phyloP scores from a whole-genome alignment of 1,284 basidiomycete species.

The Peniophora sp. region DNA sequence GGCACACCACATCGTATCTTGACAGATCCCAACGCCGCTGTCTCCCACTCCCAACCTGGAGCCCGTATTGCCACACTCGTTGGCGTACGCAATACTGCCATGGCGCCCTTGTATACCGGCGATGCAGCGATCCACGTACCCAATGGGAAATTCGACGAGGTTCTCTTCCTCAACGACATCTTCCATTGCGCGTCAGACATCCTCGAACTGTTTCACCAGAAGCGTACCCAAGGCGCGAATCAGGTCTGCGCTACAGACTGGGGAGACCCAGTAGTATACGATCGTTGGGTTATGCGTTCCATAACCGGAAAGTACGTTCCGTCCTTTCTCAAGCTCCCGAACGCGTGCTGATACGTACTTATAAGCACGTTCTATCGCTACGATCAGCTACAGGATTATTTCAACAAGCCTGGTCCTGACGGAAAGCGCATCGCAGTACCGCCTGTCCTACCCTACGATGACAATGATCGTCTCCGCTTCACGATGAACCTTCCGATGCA shows the following conservation, averaged over 20 bases:
- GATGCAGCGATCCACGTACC: not conserved
- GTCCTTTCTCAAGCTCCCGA: not conserved
- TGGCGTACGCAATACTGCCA: slow-evolving; percentile 27
- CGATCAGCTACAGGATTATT: slow-evolving; percentile 5
- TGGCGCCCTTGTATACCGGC: slow-evolving; percentile 25
- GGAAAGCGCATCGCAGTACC: slow-evolving; percentile 1
- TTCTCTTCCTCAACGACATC: slow-evolving; percentile 34
- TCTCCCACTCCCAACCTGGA: slow-evolving; percentile 7
- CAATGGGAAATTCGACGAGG: not conserved
- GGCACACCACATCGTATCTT: not conserved
- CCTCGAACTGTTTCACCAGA: slow-evolving; percentile 27
- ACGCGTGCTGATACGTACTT: not conserved
- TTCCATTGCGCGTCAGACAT: slow-evolving; percentile 28
- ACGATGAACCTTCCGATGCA: slow-evolving; percentile 25
- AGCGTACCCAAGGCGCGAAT: not conserved
- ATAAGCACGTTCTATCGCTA: slow-evolving; percentile 10
- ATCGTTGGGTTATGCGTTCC: slow-evolving; percentile 31
- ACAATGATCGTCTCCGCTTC: slow-evolving; percentile 17
- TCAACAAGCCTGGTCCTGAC: slow-evolving; percentile 6
- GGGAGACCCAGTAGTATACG: slow-evolving; percentile 17
- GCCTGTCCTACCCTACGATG: slow-evolving; percentile 20
- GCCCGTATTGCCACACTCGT: slow-evolving; percentile 27
- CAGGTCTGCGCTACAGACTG: not conserved
- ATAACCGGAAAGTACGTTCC: slow-evolving; percentile 26
- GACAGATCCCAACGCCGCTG: not conserved